Percentiles rank a stretch among this genome's conserved stretches.
Conservation (phyloP, 78 protist species). For the Dictyostelium brefeldianum region DNA sequence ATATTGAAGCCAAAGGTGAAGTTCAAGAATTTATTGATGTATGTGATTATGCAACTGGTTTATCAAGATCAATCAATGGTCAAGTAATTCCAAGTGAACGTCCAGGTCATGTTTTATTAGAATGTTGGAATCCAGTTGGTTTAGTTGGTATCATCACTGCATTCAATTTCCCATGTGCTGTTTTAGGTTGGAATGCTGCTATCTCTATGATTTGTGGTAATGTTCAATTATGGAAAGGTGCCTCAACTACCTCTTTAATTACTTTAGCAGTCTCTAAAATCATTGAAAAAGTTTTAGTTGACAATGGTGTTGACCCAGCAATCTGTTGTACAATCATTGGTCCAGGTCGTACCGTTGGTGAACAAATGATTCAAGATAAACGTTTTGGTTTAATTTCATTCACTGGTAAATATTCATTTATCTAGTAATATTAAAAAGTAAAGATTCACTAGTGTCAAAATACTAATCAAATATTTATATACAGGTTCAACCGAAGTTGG, state of each 20-base stretch:
- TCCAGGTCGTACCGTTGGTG: slow-evolving; percentile 92
- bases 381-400: slow-evolving; percentile 91
- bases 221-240: slow-evolving; percentile 92
- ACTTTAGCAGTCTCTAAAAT: slow-evolving; percentile 90
- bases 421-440: no score
- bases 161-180: slow-evolving; percentile 97
- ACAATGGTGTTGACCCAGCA: slow-evolving; percentile 81
- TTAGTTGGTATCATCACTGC: slow-evolving; percentile 94
- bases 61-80: slow-evolving; percentile 90
- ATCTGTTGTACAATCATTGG: slow-evolving; percentile 83
- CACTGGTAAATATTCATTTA: no score
- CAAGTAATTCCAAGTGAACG: slow-evolving; percentile 93
- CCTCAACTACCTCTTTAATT: slow-evolving; percentile 87
- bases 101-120: slow-evolving; percentile 90
- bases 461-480: no score
- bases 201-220: slow-evolving; percentile 88
- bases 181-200: slow-evolving; percentile 94
- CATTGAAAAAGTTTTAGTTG: slow-evolving; percentile 86
- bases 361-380: slow-evolving; percentile 82
- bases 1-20: slow-evolving; percentile 94
- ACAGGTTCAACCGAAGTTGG: slow-evolving; percentile 93
- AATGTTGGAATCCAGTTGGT: slow-evolving; percentile 96
- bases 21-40: slow-evolving; percentile 96
- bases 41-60: slow-evolving; percentile 94
- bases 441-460: no score